Percentiles rank a stretch among this genome's conserved stretches.
Evolutionary conservation across 495 filamentous ascomycete genomes (phyloP).

Genomic region (Penicillium egyptiacum): DNA sequence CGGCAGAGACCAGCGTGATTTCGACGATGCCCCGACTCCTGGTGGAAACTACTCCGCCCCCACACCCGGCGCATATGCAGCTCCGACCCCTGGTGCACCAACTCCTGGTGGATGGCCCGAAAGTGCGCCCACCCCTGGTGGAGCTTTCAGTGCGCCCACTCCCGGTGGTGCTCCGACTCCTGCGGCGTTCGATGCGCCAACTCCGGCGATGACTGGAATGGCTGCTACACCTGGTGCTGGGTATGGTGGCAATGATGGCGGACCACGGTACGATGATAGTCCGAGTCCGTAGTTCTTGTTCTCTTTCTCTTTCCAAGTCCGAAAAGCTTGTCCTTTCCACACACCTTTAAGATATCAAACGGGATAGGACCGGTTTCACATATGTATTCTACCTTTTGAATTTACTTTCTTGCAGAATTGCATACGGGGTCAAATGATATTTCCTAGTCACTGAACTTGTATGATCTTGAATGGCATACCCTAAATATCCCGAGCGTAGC

Average conservation of each 20-base stretch:
- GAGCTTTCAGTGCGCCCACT: conserved; percentile 62
- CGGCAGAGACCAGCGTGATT: conserved; percentile 31
- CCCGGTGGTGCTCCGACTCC: conserved; percentile 58
- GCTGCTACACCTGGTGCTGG: conserved; percentile 77
- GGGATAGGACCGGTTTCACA: conserved; percentile 22
- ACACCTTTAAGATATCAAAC: conserved; percentile 20
- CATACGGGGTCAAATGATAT: conserved; percentile 18
- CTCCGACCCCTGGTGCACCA: conserved; percentile 74
- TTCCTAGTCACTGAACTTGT: neutral
- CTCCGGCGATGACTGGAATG: conserved; percentile 68
- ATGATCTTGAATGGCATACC: neutral
- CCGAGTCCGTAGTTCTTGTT: conserved; percentile 44
- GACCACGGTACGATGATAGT: conserved; percentile 57
- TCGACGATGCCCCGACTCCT: conserved; percentile 73
- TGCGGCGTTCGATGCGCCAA: conserved; percentile 68
- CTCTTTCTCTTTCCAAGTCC: conserved; percentile 2
- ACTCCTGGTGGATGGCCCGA: conserved; percentile 72
- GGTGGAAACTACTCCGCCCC: conserved; percentile 60
- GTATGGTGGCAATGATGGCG: conserved; percentile 57
- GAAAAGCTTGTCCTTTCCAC: conserved; percentile 7
- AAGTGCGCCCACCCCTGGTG: conserved; percentile 60
- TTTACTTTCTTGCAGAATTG: conserved; percentile 24
- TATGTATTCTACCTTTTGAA: conserved; percentile 31
- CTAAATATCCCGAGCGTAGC: neutral
- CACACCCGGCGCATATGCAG: conserved; percentile 51